Base-by-base conservation (phyloP, 2,329 filamentous ascomycete genomes). In the Ascosphaera acerosa region DNA sequence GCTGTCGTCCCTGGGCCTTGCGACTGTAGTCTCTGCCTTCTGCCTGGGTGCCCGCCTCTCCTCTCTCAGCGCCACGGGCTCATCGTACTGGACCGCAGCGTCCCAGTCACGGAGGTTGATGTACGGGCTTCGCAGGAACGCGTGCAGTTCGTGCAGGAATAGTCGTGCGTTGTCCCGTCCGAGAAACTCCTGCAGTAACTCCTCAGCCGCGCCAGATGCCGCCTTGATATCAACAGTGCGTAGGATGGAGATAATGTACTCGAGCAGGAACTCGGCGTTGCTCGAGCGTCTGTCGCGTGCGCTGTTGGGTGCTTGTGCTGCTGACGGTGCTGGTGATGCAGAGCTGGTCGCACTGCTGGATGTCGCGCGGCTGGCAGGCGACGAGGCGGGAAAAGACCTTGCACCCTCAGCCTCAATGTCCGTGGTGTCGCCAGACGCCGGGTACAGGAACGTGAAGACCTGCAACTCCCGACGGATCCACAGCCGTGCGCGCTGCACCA, bases 391-490 rank as follows among this genome's bases (percentile, higher is more conserved):
- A n/a, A n/a, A n/a, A n/a, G n/a, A n/a, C n/a, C n/a, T n/a, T n/a
- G n/a, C n/a, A 27, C 16, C 10, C n/a, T 19, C 23, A 39, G 7
- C 32, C 33, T 27, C 41, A 5, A 35, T 28, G 34, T 14, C 40
- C 32, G 19, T 37, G 32, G 35, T 41, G 31, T 31, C 44, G 34
- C 41, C 42, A 18, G 41, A 4, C 32, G 35, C 32, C 2, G 54
- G 58, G 32, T 60, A 53, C 9, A 89, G 57, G 42, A 82, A 87
- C 10, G 64, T 61, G 41, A 92, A 91, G 12, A 90, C 77, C 33
- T 70, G 69, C 3, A 92, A 56, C 46, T 94, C 84, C 27, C 84
- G 66, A 1, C 81, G 66, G 31, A 91, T 66, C 65, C 78, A 94
- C 37, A 66, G 70, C 4, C 76, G 64, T 2, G 82, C 81, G 20